Evolutionary conservation across 164 flowering plant species (phyloP).

Genomic region (Annona cherimola): DNA sequence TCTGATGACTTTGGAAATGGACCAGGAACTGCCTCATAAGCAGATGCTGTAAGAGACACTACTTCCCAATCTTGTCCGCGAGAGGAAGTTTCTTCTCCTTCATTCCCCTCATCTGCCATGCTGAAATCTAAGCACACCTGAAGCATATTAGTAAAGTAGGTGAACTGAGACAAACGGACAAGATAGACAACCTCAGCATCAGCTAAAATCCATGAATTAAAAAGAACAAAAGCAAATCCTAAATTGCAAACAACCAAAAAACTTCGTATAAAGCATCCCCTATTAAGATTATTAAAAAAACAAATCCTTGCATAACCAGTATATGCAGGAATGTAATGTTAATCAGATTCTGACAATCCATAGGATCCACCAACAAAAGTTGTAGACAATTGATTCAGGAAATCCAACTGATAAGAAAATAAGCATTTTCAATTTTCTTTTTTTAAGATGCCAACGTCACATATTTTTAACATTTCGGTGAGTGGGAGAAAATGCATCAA

Average conservation of each 20-base stretch:
- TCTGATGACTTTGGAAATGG: conserved; percentile 29
- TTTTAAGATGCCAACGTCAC: too few relatives aligned
- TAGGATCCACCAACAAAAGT: neutral
- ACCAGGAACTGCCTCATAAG: conserved; percentile 89
- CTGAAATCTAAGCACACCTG: neutral
- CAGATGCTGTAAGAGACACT: conserved; percentile 88
- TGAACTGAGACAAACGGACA: neutral
- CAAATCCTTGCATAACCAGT: neutral
- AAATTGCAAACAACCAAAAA: neutral
- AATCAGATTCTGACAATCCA: neutral
- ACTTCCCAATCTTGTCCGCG: conserved; percentile 97
- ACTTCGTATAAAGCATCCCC: neutral
- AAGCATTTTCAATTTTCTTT: too few relatives aligned
- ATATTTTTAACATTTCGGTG: too few relatives aligned
- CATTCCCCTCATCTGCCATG: conserved; percentile 45
- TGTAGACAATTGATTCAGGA: neutral
- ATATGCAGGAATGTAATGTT: neutral
- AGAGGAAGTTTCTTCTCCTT: conserved; percentile 36
- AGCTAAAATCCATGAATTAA: neutral
- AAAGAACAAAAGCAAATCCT: neutral
- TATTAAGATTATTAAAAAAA: too few relatives aligned
- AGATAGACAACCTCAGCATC: neutral
- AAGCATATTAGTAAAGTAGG: neutral
- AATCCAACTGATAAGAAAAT: neutral
- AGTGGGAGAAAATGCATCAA: too few relatives aligned